These are phyloP conservation scores for Cryomyces minteri DNA, from an alignment of 495 filamentous ascomycete genomes.

Conservation along the genomic window DNA sequence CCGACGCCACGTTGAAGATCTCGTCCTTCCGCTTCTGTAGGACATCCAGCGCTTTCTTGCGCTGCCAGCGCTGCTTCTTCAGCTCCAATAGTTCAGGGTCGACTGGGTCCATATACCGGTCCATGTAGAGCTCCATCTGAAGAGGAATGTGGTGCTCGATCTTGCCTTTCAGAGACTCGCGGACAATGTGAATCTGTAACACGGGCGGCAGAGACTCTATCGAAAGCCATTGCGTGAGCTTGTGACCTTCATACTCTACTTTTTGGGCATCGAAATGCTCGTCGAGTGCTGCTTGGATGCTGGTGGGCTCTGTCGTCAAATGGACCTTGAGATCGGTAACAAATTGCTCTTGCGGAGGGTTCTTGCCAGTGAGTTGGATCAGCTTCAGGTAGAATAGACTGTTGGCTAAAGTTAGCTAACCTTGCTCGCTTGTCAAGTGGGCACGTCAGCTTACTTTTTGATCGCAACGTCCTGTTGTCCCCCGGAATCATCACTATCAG, in stretches of 20 bases:
- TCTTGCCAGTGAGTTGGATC: not conserved
- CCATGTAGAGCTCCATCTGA: constrained; percentile 62
- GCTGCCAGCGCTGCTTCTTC: constrained; percentile 48
- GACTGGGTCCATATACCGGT: constrained; percentile 67
- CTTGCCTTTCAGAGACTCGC: constrained; percentile 12
- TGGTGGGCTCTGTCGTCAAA: not conserved
- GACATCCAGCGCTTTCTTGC: too few species aligned
- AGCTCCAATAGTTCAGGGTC: constrained; percentile 35
- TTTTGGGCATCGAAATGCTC: not conserved
- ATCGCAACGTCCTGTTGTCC: constrained; percentile 68
- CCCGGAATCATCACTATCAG: constrained; percentile 35
- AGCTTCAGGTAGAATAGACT: not conserved
- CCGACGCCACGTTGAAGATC: too few species aligned
- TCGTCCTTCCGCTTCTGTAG: too few species aligned
- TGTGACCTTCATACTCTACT: not conserved
- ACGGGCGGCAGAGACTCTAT: constrained; percentile 38
- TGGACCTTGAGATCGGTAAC: not conserved
- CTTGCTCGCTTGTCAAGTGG: too few species aligned
- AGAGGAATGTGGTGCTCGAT: constrained; percentile 62
- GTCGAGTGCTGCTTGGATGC: not conserved
- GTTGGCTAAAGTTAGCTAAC: not conserved
- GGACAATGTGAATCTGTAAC: constrained; percentile 74
- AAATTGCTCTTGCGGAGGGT: not conserved
- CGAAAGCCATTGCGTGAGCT: not conserved
- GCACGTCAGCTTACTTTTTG: constrained; percentile 24